Base-by-base conservation (phyloP, 2,329 filamentous ascomycete species). In the Aspergillus arachidicola region DNA sequence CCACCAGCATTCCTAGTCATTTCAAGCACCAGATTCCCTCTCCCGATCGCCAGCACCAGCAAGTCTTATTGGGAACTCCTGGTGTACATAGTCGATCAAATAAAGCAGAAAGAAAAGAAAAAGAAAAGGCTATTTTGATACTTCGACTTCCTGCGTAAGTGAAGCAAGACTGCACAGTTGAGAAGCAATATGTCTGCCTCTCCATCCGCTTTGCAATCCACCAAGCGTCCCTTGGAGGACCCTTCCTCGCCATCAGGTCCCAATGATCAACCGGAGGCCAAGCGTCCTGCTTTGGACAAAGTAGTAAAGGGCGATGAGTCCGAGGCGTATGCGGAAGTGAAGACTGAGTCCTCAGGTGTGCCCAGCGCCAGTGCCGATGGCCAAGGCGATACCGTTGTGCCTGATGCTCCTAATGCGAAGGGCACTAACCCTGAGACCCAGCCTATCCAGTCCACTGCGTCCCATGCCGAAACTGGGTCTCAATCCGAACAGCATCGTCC, bases 251-350 rank as follows among this genome's bases (percentile, higher is more conserved):
- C 95, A 41, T 96, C 93, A 36, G 91, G 91, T 66, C 90, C 91
- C 45, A 93, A 88, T 76, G 95, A 98, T 73, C 94, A 97, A 78
- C 95, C 96, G 59, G 95, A 99, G 72, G 95, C 95, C 66, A 99
- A 99, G 84, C 92, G 95, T 71, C 95, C 93, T 56, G 95, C 95
- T 45, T 88, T 99, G 66, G 94, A 98, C 82, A 99, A 98, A 84
- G 85, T 93, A 71, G 85, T 91, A 71, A 93, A 91, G 78, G 89
- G 87, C 60, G 88, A 84, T 50, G 75, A 78, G 59, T 73, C 71
- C 55, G 72, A 76, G 64, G 67, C 71, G 38, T 74, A 76, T 58
- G 71, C 70, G 48, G 67, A 71, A 64, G 65, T 73, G 67, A 64
- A 75, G 62, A 64, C 65, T 41, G 67, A 69, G 23, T 36, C 58